A percentile compares a stretch with the other conserved stretches of the same genome.
These are phyloP conservation scores for Cordyceps militaris DNA, from an alignment of 2,329 filamentous ascomycete species.

Conservation along the genomic window DNA sequence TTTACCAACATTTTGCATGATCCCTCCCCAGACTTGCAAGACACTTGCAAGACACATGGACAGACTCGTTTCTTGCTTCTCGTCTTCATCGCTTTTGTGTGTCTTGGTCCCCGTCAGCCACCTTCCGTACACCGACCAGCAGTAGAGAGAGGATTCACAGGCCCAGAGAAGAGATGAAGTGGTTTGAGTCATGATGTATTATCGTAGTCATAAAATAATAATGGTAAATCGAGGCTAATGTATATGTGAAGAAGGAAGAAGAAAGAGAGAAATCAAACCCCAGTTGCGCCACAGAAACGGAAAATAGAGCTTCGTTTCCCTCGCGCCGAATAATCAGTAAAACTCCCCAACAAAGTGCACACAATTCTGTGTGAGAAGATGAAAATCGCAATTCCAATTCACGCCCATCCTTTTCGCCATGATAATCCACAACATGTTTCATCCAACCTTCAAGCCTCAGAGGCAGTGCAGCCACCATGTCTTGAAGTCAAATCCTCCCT, in stretches of 20 bases:
- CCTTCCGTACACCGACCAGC: no score
- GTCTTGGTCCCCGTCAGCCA: no score
- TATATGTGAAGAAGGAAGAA: constrained; percentile 2
- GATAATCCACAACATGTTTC: constrained; percentile 1
- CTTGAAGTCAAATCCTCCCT: background rate
- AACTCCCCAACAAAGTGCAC: background rate
- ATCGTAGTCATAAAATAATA: constrained; percentile 1
- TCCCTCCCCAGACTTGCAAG: no score
- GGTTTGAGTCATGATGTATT: constrained; percentile 3
- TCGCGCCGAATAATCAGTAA: background rate
- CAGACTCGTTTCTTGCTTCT: no score
- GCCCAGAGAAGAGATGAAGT: background rate
- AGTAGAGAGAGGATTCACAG: no score
- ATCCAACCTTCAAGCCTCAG: background rate
- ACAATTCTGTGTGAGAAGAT: background rate
- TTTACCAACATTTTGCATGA: no score
- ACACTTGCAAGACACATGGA: no score
- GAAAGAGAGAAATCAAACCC: background rate
- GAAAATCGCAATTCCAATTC: background rate
- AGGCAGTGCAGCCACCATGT: background rate
- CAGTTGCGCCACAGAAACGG: constrained; percentile 1
- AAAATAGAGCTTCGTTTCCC: background rate
- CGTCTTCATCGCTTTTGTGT: no score
- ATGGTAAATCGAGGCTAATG: background rate
- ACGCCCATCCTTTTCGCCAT: background rate